A percentile compares a stretch with the other conserved stretches of the same genome.
phyloP scores from a whole-genome alignment of 1,284 basidiomycete genomes.

The Pulveroboletus sp. region DNA sequence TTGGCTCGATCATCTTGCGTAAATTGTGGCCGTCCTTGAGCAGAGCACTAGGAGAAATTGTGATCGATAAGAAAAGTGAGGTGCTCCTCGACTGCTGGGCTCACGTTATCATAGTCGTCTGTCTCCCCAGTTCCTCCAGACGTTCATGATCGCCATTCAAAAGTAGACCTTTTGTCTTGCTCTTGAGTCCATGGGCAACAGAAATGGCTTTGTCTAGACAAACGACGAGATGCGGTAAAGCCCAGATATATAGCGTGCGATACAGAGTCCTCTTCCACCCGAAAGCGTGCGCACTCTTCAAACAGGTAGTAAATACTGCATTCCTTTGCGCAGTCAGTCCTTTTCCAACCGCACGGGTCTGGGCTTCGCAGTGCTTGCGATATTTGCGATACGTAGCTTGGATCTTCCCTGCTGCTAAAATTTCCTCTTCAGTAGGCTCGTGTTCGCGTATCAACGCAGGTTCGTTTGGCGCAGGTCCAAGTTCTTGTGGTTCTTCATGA shows the following conservation, averaged over 20 bases:
- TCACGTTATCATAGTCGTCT: conserved; percentile 39
- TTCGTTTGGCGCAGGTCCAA: conserved; percentile 3
- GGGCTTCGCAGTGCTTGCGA: too few species aligned
- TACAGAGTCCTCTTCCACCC: too few species aligned
- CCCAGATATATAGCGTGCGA: too few species aligned
- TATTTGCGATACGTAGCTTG: too few species aligned
- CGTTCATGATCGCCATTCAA: conserved; percentile 31
- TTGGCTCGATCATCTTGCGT: conserved; percentile 33
- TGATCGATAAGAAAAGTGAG: neutral
- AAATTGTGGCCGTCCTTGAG: too few species aligned
- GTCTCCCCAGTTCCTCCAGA: conserved; percentile 41
- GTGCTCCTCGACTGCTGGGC: conserved; percentile 8
- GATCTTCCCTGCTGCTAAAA: too few species aligned
- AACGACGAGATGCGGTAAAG: too few species aligned
- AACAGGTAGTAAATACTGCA: conserved; percentile 38
- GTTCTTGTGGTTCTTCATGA: too few species aligned
- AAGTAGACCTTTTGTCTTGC: conserved; percentile 38
- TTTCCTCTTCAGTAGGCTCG: conserved; percentile 26
- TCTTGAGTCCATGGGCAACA: conserved; percentile 41
- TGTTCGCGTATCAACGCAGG: conserved; percentile 15
- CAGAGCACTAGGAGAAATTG: conserved; percentile 19
- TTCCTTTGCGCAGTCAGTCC: conserved; percentile 29
- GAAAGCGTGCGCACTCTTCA: conserved; percentile 34
- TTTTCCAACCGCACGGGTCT: conserved; percentile 31
- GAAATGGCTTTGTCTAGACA: too few species aligned